Evolutionary conservation across 2,329 filamentous ascomycete genomes (phyloP), one percentile per base, ranked within the genome.

Genomic region (Trichoderma sp.): DNA sequence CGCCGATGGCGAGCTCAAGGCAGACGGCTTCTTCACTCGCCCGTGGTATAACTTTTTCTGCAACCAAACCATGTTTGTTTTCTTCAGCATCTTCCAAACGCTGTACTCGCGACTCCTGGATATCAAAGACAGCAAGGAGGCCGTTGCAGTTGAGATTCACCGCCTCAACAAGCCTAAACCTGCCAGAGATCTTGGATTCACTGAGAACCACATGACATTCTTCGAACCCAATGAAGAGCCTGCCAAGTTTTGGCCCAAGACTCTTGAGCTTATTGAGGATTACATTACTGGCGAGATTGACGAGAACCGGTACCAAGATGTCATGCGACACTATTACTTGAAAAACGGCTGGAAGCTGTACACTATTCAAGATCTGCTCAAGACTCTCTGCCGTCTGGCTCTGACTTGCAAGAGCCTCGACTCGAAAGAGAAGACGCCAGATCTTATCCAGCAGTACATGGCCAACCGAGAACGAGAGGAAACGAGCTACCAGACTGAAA

Each of bases 261-360:
- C 97, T 16, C 87, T 98, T 12, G 90, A 92, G 78, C 91, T 98
- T 83, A 93, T 97, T 76, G 94, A 98, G 81, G 94, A 97, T 64
- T 95, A 94, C 78, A 92, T 98, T 78, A 91, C 92, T 60, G 93
- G 93, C 6, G 94, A 97, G 11, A 88, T 95, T 50, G 97, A 98
- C 71, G 92, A 95, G 84, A 89, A 87, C 71, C 92, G 94, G 35
- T 94, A 97, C 79, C 96, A 98, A 83, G 95, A 98, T 81, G 93
- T 95, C 6, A 88, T 99, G 75, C 93, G 97, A 29, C 94, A 95
- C 78, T 98, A 95, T 85, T 99, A 98, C 83, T 89, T 98, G 75
- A 92, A 93, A 81, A 93, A 92, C 78, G 97, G 97, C 7, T 99
- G 96, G 93, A 95, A 95, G 80, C 86, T 98, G 53, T 99, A 98